These are phyloP conservation scores for Botryotinia globosa DNA, from an alignment of 2,329 filamentous ascomycete species.

Conservation along the genomic window DNA sequence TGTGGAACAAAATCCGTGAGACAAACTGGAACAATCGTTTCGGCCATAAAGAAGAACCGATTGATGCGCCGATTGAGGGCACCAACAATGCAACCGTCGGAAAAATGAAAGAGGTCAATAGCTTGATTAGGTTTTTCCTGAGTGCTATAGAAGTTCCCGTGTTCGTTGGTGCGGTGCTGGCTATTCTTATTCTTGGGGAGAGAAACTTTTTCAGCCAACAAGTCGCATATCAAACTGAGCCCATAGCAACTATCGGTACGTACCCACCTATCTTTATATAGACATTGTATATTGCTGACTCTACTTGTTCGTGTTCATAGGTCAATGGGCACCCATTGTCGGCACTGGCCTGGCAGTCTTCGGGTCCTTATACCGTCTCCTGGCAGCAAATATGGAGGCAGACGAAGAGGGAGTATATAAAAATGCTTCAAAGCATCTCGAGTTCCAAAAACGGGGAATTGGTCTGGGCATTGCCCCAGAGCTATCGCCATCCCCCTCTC, in stretches of 20 bases:
- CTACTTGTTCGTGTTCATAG: constrained; percentile 39
- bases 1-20: constrained; percentile 62
- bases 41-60: constrained; percentile 36
- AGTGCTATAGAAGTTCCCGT: constrained; percentile 56
- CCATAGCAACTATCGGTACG: constrained; percentile 58
- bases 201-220: constrained; percentile 60
- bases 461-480: background rate
- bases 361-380: constrained; percentile 56
- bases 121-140: constrained; percentile 52
- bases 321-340: constrained; percentile 59
- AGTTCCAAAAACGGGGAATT: constrained; percentile 6
- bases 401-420: constrained; percentile 14
- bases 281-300: constrained; percentile 26
- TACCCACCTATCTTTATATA: constrained; percentile 20
- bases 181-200: constrained; percentile 60
- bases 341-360: constrained; percentile 56
- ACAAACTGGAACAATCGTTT: constrained; percentile 55
- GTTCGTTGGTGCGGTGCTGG: constrained; percentile 56
- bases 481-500: constrained; percentile 15
- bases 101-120: constrained; percentile 54
- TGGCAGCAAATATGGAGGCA: constrained; percentile 33
- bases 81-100: constrained; percentile 53
- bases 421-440: constrained; percentile 15
- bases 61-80: constrained; percentile 47
- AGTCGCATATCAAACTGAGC: constrained; percentile 58